A percentile compares a stretch with the other conserved stretches of the same genome.
Conservation (phyloP, 1,139 yeast genomes). For the Suhomyces bolitotheri region DNA sequence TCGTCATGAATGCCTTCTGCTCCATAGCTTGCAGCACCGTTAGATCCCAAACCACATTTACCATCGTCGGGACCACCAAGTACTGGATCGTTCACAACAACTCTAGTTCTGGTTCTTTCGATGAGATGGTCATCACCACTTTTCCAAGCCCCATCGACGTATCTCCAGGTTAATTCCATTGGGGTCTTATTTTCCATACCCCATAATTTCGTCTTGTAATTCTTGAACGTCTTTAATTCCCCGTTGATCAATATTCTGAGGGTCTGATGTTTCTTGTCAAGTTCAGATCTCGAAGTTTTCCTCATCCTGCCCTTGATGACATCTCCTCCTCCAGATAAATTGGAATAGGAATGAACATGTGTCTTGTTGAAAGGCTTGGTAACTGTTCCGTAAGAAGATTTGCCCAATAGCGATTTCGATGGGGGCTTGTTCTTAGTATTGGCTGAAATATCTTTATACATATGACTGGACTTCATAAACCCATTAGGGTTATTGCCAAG, state of each 20-base stretch:
- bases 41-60: slow-evolving; percentile 29
- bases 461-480: slow-evolving; percentile 37
- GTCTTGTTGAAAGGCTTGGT: slow-evolving; percentile 19
- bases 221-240: slow-evolving; percentile 54
- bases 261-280: slow-evolving; percentile 53
- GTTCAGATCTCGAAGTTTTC: slow-evolving; percentile 48
- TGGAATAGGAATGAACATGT: slow-evolving; percentile 22
- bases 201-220: slow-evolving; percentile 82
- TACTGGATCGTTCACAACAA: slow-evolving; percentile 3
- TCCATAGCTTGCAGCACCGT: slow-evolving; percentile 21
- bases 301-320: slow-evolving; percentile 67
- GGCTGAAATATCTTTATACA: slow-evolving; percentile 33
- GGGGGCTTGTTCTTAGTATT: slow-evolving; percentile 42
- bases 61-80: slow-evolving; percentile 10
- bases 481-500: slow-evolving; percentile 26
- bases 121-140: slow-evolving; percentile 81
- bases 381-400: slow-evolving; percentile 36
- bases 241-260: slow-evolving; percentile 67
- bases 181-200: slow-evolving; percentile 71
- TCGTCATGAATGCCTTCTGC: slow-evolving; percentile 22
- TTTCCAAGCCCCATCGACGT: slow-evolving; percentile 70
- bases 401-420: slow-evolving; percentile 31
- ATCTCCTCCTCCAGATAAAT: slow-evolving; percentile 41
- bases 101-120: slow-evolving; percentile 45
- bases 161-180: slow-evolving; percentile 64